Conservation (phyloP, 306 rosid genomes). For the Pyrus betulifolia region DNA sequence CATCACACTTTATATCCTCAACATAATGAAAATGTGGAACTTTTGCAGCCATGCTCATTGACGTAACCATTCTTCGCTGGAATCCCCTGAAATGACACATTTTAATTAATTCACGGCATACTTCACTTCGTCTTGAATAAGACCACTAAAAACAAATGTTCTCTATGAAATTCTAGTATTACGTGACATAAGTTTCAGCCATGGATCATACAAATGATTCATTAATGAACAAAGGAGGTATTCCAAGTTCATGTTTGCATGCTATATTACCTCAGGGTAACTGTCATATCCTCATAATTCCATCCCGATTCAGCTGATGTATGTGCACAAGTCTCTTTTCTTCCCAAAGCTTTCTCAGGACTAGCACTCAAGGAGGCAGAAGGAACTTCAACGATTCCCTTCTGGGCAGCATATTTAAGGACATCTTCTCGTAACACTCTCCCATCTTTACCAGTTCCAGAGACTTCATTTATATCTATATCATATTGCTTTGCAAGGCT, state of each 20-base stretch:
- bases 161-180: background rate
- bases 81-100: constrained; percentile 57
- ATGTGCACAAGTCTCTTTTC: constrained; percentile 17
- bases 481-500: constrained; percentile 68
- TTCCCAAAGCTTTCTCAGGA: constrained; percentile 26
- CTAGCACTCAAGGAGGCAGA: constrained; percentile 27
- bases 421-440: constrained; percentile 74
- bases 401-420: constrained; percentile 45
- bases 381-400: constrained; percentile 42
- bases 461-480: constrained; percentile 59
- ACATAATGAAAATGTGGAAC: constrained; percentile 93
- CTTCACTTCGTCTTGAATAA: background rate
- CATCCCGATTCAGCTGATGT: constrained; percentile 26
- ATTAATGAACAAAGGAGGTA: background rate
- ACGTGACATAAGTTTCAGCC: background rate
- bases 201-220: background rate
- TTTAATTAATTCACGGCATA: background rate
- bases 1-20: constrained; percentile 78
- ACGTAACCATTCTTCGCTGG: constrained; percentile 76
- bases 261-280: constrained; percentile 62
- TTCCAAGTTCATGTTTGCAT: constrained; percentile 4
- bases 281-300: constrained; percentile 41
- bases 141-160: background rate
- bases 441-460: constrained; percentile 79
- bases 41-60: constrained; percentile 83